Evolutionary conservation across 352 stramenopile species (phyloP).

Genomic region (Phytophthora boehmeriae): DNA sequence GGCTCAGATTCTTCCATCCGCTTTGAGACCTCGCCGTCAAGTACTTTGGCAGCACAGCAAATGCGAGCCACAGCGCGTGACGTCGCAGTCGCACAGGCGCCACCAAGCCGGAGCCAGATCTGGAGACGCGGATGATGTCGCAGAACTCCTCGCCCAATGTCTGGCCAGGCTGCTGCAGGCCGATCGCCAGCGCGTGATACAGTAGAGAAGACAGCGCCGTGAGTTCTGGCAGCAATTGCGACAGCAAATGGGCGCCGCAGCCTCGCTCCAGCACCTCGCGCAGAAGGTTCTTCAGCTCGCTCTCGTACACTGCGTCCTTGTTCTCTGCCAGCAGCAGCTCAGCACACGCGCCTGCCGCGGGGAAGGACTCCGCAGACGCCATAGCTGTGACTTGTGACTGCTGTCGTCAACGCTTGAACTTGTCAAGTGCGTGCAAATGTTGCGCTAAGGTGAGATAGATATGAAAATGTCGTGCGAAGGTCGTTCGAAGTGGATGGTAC

Average conservation of each 20-base stretch:
- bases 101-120: constrained; percentile 9
- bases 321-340: constrained; percentile 78
- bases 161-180: constrained; percentile 63
- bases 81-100: constrained; percentile 39
- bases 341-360: constrained; percentile 62
- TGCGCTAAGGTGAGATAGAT: constrained; percentile 9
- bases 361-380: constrained; percentile 40
- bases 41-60: constrained; percentile 64
- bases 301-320: constrained; percentile 79
- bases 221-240: constrained; percentile 80
- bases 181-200: constrained; percentile 69
- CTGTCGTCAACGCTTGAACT: constrained; percentile 30
- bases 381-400: background rate
- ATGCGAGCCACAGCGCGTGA: constrained; percentile 64
- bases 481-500: constrained; percentile 19
- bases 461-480: background rate
- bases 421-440: background rate
- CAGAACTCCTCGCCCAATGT: constrained; percentile 90
- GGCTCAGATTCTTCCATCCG: constrained; percentile 73
- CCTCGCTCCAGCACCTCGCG: constrained; percentile 77
- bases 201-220: constrained; percentile 64
- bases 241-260: constrained; percentile 73
- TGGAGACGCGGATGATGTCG: constrained; percentile 75
- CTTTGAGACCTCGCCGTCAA: constrained; percentile 62
- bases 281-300: constrained; percentile 75